Conservation (phyloP, 2,329 filamentous ascomycete genomes). For the Dothideomycetes sp. region DNA sequence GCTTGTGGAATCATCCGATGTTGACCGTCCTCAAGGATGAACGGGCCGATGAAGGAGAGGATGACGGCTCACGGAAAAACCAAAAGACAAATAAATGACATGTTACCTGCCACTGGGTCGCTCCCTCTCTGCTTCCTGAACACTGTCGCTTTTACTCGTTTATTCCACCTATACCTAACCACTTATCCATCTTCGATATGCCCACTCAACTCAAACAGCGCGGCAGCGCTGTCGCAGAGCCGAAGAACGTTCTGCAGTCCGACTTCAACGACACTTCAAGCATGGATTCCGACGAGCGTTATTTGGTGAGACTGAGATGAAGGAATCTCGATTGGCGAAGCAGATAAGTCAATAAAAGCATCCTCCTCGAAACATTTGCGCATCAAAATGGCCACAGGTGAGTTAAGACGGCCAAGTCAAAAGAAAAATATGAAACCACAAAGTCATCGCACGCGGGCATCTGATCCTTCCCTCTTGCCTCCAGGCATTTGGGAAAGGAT, state of each 20-base stretch:
- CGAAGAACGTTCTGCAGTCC: slow-evolving; percentile 26
- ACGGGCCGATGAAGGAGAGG: slow-evolving; percentile 7
- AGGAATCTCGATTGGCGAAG: slow-evolving; percentile 17
- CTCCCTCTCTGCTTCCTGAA: slow-evolving; percentile 7
- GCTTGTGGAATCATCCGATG: slow-evolving; percentile 7
- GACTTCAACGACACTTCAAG: slow-evolving; percentile 25
- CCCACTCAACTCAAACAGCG: slow-evolving; percentile 9
- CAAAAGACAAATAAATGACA: slow-evolving; percentile 10
- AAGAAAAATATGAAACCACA: slow-evolving; percentile 7
- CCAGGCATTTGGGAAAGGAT: slow-evolving; percentile 16
- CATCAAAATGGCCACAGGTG: slow-evolving; percentile 18
- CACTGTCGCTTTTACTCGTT: not conserved
- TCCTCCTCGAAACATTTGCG: slow-evolving; percentile 13
- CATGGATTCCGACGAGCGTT: slow-evolving; percentile 29
- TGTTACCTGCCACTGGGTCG: slow-evolving; percentile 9
- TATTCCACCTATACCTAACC: not conserved
- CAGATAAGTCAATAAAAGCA: slow-evolving; percentile 14
- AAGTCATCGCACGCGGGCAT: slow-evolving; percentile 32
- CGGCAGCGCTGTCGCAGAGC: slow-evolving; percentile 15
- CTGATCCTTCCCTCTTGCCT: slow-evolving; percentile 12
- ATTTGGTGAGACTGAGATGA: slow-evolving; percentile 26
- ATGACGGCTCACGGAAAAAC: not conserved
- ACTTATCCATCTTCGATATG: not conserved
- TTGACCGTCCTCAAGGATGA: not conserved
- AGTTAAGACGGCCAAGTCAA: slow-evolving; percentile 20